Conservation (phyloP, 1,284 basidiomycete species). For the Kwoniella shivajii region DNA sequence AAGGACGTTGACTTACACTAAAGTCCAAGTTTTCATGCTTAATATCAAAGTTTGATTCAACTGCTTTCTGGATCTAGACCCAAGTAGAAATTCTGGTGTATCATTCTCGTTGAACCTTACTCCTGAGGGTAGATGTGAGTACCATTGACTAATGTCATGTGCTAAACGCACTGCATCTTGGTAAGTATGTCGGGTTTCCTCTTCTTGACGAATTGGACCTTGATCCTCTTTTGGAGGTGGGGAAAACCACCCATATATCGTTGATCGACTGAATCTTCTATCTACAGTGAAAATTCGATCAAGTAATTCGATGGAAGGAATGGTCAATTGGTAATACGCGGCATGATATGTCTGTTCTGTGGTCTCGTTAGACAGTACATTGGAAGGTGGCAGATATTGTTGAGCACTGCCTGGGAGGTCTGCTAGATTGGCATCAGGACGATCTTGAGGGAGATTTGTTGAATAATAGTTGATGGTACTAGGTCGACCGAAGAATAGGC, state of each 20-base stretch:
- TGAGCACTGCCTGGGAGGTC: slow-evolving; percentile 45
- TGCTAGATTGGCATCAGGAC: slow-evolving; percentile 43
- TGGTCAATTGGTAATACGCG: slow-evolving; percentile 51
- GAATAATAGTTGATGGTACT: slow-evolving; percentile 51
- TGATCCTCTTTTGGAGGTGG: slow-evolving; percentile 23
- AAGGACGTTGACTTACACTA: slow-evolving; percentile 36
- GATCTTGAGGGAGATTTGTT: slow-evolving; percentile 50
- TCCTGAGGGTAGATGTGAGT: slow-evolving; percentile 43
- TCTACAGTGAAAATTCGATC: slow-evolving; percentile 50
- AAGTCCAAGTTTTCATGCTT: slow-evolving; percentile 51
- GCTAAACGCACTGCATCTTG: slow-evolving; percentile 50
- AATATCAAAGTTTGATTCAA: slow-evolving; percentile 51
- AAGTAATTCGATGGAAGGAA: slow-evolving; percentile 50
- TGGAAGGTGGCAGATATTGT: slow-evolving; percentile 30
- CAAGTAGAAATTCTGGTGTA: slow-evolving; percentile 28
- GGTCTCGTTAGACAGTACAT: slow-evolving; percentile 38
- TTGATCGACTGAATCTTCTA: slow-evolving; percentile 38
- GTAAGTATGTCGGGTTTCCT: slow-evolving; percentile 41
- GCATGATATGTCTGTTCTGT: slow-evolving; percentile 51
- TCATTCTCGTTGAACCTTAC: slow-evolving; percentile 48
- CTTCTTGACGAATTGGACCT: slow-evolving; percentile 1
- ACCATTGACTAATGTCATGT: slow-evolving; percentile 50
- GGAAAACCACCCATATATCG: slow-evolving; percentile 49
- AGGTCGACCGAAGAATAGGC: slow-evolving; percentile 51
- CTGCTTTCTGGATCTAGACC: slow-evolving; percentile 20